phyloP scores from a whole-genome alignment of 371 early-diverging fungal species.

The Mucor circinelloides region DNA sequence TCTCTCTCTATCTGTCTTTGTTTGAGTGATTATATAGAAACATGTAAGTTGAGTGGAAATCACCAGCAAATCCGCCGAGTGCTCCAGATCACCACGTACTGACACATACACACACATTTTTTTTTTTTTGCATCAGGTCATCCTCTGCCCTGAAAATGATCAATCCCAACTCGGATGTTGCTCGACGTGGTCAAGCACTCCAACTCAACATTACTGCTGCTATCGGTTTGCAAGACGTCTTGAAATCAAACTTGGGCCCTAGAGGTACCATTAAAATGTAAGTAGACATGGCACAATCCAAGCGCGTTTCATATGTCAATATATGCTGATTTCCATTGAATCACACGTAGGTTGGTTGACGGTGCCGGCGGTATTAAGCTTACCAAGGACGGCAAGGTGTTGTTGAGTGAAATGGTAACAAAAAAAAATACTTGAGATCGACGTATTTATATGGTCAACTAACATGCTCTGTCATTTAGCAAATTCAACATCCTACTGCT shows the following conservation, averaged over 20 bases:
- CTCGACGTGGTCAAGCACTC: conserved; percentile 98
- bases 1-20: background rate
- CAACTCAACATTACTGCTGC: conserved; percentile 97
- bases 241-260: conserved; percentile 98
- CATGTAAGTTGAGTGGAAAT: conserved; percentile 8
- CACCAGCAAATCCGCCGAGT: too few relatives aligned
- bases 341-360: conserved; percentile 81
- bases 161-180: conserved; percentile 98
- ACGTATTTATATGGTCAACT: background rate
- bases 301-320: conserved; percentile 16
- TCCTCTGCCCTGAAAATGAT: conserved; percentile 85
- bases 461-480: conserved; percentile 55
- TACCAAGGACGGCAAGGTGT: conserved; percentile 97
- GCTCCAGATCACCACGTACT: too few relatives aligned
- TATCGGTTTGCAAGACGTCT: conserved; percentile 92
- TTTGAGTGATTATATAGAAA: background rate
- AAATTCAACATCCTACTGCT: conserved; percentile 99
- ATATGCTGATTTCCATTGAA: conserved; percentile 1
- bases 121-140: conserved; percentile 15
- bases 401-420: conserved; percentile 94
- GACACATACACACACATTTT: background rate
- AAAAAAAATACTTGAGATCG: background rate
- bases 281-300: background rate
- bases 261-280: conserved; percentile 99
- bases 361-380: conserved; percentile 95